Evolutionary conservation across 148 eudicot species (phyloP), one percentile per base, ranked within the genome.

Genomic region (Pharnaceum exiguum): DNA sequence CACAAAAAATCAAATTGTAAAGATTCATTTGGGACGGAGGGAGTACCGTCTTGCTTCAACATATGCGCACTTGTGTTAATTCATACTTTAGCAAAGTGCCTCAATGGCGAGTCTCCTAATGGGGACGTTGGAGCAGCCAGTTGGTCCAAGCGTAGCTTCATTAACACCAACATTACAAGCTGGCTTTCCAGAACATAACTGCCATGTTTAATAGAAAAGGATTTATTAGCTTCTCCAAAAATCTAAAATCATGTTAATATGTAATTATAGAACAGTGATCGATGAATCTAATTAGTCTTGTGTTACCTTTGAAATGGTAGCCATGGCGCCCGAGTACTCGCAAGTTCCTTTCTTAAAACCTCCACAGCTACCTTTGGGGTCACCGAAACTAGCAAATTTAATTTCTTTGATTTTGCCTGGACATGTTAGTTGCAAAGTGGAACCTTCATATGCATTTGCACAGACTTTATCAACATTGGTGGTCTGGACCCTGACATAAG

Each of bases 91-190:
- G 17, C 80, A 76, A 0, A 35, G 13, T 0, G 59, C 72, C 60
- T 67, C 69, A 26, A 76, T 55, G 15, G 73, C 72, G 2, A 71
- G 80, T 44, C 66, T 67, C 8, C n/a, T n/a, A n/a, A n/a, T 45
- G 3, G 58, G 16, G 46, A 17, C 13, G 19, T 31, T 15, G 12
- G 23, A n/a, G n/a, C 72, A 66, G 31, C 53, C 51, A 21, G 30
- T 62, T 5, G 66, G 57, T 10, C 50, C 50, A 11, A 76, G 73
- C 30, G 39, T 56, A 15, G 10, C 45, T 36, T 76, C 73, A 0
- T 60, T 61, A 21, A 58, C 80, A 50, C 64, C 65, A 49, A 71
- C 59, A 5, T 16, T 10, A 33, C 80, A 76, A 3, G 37, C 62
- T 19, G 55, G 55, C 60, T 70, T 75, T 31, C 64, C 64, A 19